Conservation (phyloP, 495 filamentous ascomycete genomes). For the Pyrenopolyporus hunteri region DNA sequence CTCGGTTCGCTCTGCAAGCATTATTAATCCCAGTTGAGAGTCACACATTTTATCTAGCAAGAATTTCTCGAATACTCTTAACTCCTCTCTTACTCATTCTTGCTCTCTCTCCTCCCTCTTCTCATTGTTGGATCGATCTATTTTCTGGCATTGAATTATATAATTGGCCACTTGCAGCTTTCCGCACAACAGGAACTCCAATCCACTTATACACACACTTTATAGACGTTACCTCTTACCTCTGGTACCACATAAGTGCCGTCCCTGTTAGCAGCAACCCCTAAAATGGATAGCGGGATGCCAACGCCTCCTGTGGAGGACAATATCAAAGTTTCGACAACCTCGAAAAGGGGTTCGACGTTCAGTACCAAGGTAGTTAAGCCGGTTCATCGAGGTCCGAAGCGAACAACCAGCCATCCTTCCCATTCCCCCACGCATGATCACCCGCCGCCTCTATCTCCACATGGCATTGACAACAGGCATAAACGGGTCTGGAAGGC, state of each 20-base stretch:
- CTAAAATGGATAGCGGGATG: conserved; percentile 52
- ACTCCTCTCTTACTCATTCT: not conserved
- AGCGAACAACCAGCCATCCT: conserved; percentile 37
- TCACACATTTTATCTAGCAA: conserved; percentile 33
- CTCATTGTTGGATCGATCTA: conserved; percentile 2
- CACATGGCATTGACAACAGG: conserved; percentile 52
- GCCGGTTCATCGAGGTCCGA: conserved; percentile 43
- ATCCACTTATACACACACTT: conserved; percentile 25
- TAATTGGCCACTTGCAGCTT: conserved; percentile 17
- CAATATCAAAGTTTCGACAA: conserved; percentile 39
- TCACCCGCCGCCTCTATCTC: conserved; percentile 40
- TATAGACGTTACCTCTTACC: not conserved
- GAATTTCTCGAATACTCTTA: conserved; percentile 28
- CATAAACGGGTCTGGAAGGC: conserved; percentile 74
- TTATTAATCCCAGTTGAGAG: conserved; percentile 38
- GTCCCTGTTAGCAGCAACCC: conserved; percentile 16
- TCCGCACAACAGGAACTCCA: not conserved
- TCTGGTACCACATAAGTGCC: conserved; percentile 14
- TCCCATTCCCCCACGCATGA: conserved; percentile 44
- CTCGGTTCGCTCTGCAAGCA: conserved; percentile 33
- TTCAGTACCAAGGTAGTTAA: conserved; percentile 42
- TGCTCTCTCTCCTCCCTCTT: conserved; percentile 11
- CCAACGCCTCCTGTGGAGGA: conserved; percentile 56
- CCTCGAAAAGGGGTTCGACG: conserved; percentile 30
- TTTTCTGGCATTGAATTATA: conserved; percentile 15